These are phyloP conservation scores for Nevesoporus exiguus DNA, from an alignment of 768 basidiomycete species.

Conservation along the genomic window DNA sequence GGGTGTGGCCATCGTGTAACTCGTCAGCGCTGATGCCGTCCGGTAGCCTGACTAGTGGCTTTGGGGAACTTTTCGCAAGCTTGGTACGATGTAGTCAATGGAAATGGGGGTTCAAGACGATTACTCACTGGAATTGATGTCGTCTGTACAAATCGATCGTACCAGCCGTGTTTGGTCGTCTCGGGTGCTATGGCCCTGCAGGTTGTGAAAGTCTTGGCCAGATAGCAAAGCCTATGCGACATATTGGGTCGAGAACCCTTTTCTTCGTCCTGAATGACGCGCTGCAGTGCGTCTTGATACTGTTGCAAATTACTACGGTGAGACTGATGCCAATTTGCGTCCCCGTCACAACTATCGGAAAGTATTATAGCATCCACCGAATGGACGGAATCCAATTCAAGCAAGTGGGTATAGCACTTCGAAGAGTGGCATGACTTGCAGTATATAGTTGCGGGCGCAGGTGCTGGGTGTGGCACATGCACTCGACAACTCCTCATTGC, in stretches of 20 bases:
- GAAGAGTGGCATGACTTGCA: constrained; percentile 38
- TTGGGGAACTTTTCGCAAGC: constrained; percentile 18
- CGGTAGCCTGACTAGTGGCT: constrained; percentile 10
- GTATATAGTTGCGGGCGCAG: constrained; percentile 21
- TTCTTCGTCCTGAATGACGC: constrained; percentile 33
- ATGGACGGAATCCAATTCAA: constrained; percentile 33
- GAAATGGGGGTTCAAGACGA: neutral
- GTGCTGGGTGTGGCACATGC: constrained; percentile 16
- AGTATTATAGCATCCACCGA: constrained; percentile 35
- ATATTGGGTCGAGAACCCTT: constrained; percentile 35
- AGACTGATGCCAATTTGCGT: constrained; percentile 34
- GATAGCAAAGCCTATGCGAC: constrained; percentile 38
- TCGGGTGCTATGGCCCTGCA: constrained; percentile 46
- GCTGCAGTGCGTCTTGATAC: constrained; percentile 12
- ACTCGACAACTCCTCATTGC: constrained; percentile 21
- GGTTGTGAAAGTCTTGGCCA: constrained; percentile 45
- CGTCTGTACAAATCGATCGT: constrained; percentile 42
- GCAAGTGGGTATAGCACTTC: constrained; percentile 37
- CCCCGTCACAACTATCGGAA: constrained; percentile 14
- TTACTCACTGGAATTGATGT: constrained; percentile 24
- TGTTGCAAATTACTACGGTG: constrained; percentile 24
- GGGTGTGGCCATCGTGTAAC: neutral
- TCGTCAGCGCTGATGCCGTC: constrained; percentile 9
- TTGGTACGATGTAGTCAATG: constrained; percentile 4
- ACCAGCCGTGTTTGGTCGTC: constrained; percentile 54